These are phyloP conservation scores for Alternaria brassicae DNA, from an alignment of 2,329 filamentous ascomycete species.

Conservation along the genomic window DNA sequence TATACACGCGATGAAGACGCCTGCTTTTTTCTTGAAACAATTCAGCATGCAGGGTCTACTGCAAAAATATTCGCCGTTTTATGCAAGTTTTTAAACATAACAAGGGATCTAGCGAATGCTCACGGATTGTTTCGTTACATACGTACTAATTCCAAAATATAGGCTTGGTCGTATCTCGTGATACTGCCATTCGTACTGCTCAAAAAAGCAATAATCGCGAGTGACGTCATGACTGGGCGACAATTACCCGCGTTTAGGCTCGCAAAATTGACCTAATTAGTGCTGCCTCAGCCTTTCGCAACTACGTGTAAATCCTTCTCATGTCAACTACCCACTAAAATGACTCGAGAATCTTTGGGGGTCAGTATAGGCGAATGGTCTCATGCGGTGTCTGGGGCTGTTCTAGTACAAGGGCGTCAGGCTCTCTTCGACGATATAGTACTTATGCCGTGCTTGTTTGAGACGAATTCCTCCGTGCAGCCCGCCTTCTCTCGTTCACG, in stretches of 20 bases:
- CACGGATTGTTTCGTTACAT: no score
- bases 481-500: not conserved
- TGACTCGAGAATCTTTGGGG: not conserved
- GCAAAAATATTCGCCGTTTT: no score
- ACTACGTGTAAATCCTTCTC: not conserved
- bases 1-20: not conserved
- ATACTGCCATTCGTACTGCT: not conserved
- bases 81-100: no score
- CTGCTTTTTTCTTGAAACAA: not conserved
- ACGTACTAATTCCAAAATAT: not conserved
- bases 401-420: not conserved
- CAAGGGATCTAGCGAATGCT: no score
- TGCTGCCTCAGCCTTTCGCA: not conserved
- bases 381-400: not conserved
- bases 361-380: not conserved
- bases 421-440: not conserved
- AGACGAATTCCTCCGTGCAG: not conserved
- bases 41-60: no score
- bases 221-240: not conserved
- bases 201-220: not conserved
- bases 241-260: not conserved
- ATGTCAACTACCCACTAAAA: not conserved
- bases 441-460: not conserved
- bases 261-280: slow-evolving; percentile 1
- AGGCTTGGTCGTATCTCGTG: not conserved